These are phyloP conservation scores for Ceratobasidium sp. DNA, from an alignment of 1,284 basidiomycete genomes.

Conservation along the genomic window DNA sequence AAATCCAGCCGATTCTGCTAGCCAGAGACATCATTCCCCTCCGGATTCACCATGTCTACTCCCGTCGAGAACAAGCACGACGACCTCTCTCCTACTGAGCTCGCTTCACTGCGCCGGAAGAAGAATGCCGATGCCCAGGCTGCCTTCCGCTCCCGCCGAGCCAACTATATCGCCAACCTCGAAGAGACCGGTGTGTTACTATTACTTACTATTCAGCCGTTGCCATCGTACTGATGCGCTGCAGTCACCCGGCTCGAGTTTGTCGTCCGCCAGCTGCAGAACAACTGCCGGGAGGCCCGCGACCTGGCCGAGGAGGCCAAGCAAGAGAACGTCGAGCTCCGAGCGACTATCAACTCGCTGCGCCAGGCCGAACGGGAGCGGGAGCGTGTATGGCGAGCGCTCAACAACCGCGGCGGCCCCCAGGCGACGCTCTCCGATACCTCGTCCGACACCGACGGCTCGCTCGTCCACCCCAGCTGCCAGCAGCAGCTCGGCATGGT, in stretches of 20 bases:
- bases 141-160: conserved; percentile 56
- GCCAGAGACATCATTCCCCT: conserved; percentile 5
- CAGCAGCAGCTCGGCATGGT: conserved; percentile 29
- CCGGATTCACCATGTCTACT: conserved; percentile 35
- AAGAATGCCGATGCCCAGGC: conserved; percentile 78
- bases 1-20: conserved; percentile 27
- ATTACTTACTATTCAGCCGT: conserved; percentile 45
- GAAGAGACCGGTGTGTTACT: conserved; percentile 73
- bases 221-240: conserved; percentile 37
- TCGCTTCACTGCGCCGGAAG: conserved; percentile 53
- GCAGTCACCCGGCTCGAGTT: conserved; percentile 77
- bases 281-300: conserved; percentile 71
- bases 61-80: conserved; percentile 3
- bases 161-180: conserved; percentile 83
- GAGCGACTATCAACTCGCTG: conserved; percentile 37
- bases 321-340: conserved; percentile 66
- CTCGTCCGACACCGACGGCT: conserved; percentile 39
- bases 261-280: conserved; percentile 78
- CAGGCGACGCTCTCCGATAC: conserved; percentile 33
- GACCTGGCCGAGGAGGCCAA: conserved; percentile 63
- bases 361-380: conserved; percentile 39
- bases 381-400: conserved; percentile 40
- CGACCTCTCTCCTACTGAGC: conserved; percentile 43
- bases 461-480: conserved; percentile 29
- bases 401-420: conserved; percentile 39